These are phyloP conservation scores for Lablab purpureus DNA, from an alignment of 306 rosid species.

Conservation along the genomic window DNA sequence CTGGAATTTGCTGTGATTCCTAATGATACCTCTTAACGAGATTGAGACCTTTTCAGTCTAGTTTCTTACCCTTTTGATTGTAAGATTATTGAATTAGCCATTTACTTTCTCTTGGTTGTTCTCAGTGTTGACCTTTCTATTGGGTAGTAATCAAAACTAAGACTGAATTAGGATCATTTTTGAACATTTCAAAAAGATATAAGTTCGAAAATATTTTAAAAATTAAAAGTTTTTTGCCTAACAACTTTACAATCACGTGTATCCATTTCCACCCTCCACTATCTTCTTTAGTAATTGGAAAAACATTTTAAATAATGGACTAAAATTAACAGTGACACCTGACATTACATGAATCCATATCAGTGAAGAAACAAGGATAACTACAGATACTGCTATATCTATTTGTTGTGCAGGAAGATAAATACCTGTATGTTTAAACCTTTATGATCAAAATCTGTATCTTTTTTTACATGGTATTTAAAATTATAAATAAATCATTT, in stretches of 20 bases:
- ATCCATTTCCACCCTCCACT: background rate
- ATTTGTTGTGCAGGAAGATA: conserved; percentile 41
- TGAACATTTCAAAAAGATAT: background rate
- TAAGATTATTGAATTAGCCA: background rate
- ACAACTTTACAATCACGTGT: background rate
- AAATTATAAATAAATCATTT: too few relatives aligned
- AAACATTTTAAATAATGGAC: background rate
- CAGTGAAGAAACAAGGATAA: background rate
- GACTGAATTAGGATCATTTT: background rate
- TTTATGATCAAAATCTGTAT: conserved; percentile 29
- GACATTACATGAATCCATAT: background rate
- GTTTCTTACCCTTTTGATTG: background rate
- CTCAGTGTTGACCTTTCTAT: background rate
- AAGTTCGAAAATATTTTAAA: background rate
- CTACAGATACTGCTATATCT: conserved; percentile 10
- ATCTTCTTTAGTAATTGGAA: background rate
- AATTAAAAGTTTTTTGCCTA: background rate
- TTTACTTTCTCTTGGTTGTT: background rate
- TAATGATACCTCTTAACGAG: background rate
- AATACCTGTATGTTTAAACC: conserved; percentile 33
- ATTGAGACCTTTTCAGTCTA: background rate
- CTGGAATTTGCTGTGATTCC: background rate
- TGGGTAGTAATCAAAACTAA: background rate
- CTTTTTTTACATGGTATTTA: too few relatives aligned
- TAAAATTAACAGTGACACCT: background rate